Evolutionary conservation across 2,329 filamentous ascomycete genomes (phyloP), one percentile per base, ranked within the genome.

Genomic region (Colletotrichum sp.): DNA sequence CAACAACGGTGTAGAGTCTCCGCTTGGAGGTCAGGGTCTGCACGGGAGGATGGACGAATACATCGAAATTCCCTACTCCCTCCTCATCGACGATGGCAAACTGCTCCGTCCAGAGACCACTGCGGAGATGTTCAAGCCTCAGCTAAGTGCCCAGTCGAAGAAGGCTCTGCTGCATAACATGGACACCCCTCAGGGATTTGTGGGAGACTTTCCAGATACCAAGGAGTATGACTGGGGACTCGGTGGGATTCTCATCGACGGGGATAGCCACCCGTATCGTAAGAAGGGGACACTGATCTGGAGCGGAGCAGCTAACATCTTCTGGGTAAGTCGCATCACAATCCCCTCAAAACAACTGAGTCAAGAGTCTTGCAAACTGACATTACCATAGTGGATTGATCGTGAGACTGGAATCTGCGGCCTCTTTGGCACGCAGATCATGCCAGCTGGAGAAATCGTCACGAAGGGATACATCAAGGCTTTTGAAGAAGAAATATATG

Each of bases 91-190:
- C 30, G 89, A 91, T 69, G 86, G 85, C 3, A 86, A 84, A 36
- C 77, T 91, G 0, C 83, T 91, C 6, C 84, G 81, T 26, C 81
- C 82, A 0, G 80, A 80, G 12, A 88, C 85, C 0, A 83, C 87
- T 0, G 82, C 86, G 1, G 78, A 82, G 63, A 84, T 91, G 81
- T 90, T 90, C 77, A 77, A 81, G 62, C 83, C 88, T 0, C 89
- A 89, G 61, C 84, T 91, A 0, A 48, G 32, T 1, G 0, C 24
- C 1, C 21, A 18, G n/a, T 58, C 69, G 0, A 70, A 70, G 7
- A 16, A 9, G 26, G 32, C 0, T 79, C 77, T 80, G 7, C 77
- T 83, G 28, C 80, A 79, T 36, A 71, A 77, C 16, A 82, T 83
- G 63, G 73, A 81, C 18, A 10, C 76, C 9, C 74, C 79, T 4